Base-by-base conservation (phyloP, 345 rosid genomes). In the Ailanthus altissimus region DNA sequence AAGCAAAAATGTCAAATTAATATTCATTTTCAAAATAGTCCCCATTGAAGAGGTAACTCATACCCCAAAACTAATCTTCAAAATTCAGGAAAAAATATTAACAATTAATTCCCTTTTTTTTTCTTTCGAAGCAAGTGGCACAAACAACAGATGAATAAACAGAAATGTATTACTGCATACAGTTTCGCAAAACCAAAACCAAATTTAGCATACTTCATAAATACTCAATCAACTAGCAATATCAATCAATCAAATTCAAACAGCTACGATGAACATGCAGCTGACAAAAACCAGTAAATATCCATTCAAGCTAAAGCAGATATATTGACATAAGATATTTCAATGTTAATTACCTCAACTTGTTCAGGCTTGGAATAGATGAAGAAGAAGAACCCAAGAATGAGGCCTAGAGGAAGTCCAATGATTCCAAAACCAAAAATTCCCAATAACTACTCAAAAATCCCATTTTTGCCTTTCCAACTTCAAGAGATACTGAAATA, bases 381-480 rank as follows among this genome's bases (percentile, higher is more conserved):
- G 81, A 91, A 87, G 81, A 86, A 71, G 77, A 80, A 81, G 88
- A 93, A 93, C 0, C 98, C 98, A 23, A 86, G n/a, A 71, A 87
- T 13, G 64, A 93, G 88, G 42, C 98, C 98, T 38, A 89, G 32
- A 38, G 94, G 90, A 78, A 91, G 76, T 71, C 98, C 98, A 80
- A 91, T 81, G 32, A 70, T 1, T 4, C 67, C 87, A 82, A 91
- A 91, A 72, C 98, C 98, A 53, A 91, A 5, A 53, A 89, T 65
- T 47, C 93, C 97, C 76, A 89, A 51, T 5, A 91, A 85, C 86
- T 82, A 6, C 83, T 79, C 47, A 89, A 45, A 20, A 93, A 81
- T 5, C 94, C 90, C 96, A 86, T 89, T 16, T 53, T 53, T 49
- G 60, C 2, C 23, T 7, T 47, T 49, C 0, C 2, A 47, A 32